Percentiles rank a stretch among this genome's conserved stretches.
Evolutionary conservation across 495 filamentous ascomycete species (phyloP).

Genomic region (Aspergillus indologenus): DNA sequence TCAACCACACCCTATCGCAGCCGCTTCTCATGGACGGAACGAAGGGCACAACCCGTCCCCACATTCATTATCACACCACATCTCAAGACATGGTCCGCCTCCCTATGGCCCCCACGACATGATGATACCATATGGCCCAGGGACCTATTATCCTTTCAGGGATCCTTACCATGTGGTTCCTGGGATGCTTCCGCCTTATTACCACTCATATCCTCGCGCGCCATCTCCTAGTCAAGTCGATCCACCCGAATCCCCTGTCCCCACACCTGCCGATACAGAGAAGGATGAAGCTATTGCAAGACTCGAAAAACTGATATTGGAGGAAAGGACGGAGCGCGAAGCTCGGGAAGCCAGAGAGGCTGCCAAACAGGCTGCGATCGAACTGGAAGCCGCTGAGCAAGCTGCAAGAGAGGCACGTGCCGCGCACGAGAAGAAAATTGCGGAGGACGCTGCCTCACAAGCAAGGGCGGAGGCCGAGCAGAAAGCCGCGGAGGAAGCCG

Average conservation of each 20-base stretch:
- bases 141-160: constrained; percentile 41
- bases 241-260: constrained; percentile 22
- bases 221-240: constrained; percentile 35
- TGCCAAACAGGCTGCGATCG: constrained; percentile 33
- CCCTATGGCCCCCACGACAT: constrained; percentile 48
- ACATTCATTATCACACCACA: constrained; percentile 29
- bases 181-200: constrained; percentile 41
- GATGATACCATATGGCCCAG: constrained; percentile 46
- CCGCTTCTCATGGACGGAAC: constrained; percentile 27
- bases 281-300: constrained; percentile 53
- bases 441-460: constrained; percentile 37
- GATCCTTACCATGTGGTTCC: constrained; percentile 41
- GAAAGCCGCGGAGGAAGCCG: constrained; percentile 36
- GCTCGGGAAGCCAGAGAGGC: constrained; percentile 45
- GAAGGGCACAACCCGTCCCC: constrained; percentile 32
- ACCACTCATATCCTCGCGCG: constrained; percentile 33
- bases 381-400: constrained; percentile 51
- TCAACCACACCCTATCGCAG: constrained; percentile 25
- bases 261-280: constrained; percentile 29
- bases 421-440: constrained; percentile 41
- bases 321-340: constrained; percentile 43
- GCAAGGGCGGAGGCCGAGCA: constrained; percentile 52
- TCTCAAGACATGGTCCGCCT: constrained; percentile 27
- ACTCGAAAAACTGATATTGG: constrained; percentile 50
- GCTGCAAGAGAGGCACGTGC: constrained; percentile 48